Conservation (phyloP, 1,139 yeast genomes). For the Suhomyces terraborum region DNA sequence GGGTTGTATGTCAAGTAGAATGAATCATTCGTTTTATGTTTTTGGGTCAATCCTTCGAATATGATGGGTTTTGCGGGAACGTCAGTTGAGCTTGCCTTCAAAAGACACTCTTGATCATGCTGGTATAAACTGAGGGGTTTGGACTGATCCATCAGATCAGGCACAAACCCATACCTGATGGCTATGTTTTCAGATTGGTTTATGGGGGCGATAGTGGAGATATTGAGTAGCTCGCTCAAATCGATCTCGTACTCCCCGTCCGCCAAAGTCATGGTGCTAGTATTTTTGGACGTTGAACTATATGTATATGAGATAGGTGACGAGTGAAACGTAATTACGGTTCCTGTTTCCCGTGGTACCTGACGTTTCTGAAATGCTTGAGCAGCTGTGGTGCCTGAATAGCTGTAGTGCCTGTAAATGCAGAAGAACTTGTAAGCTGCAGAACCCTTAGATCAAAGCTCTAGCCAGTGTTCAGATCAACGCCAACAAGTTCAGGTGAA, state of each 20-base stretch:
- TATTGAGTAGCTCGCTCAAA: conserved; percentile 29
- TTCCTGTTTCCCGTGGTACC: too few species aligned
- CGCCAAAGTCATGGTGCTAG: conserved; percentile 33
- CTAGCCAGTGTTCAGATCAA: too few species aligned
- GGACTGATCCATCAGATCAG: conserved; percentile 44
- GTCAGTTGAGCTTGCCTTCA: conserved; percentile 32
- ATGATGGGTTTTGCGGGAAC: conserved; percentile 29
- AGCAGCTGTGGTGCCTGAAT: too few species aligned
- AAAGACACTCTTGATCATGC: conserved; percentile 35
- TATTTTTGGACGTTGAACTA: too few species aligned
- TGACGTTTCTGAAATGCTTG: too few species aligned
- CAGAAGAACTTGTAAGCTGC: too few species aligned
- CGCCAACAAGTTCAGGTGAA: too few species aligned
- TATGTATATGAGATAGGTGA: too few species aligned
- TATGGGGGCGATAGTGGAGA: conserved; percentile 16
- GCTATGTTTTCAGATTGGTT: conserved; percentile 32
- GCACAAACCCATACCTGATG: conserved; percentile 46
- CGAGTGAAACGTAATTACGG: too few species aligned
- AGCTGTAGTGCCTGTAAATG: too few species aligned
- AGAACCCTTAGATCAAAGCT: too few species aligned
- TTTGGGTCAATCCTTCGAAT: conserved; percentile 45
- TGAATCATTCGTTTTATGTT: conserved; percentile 31
- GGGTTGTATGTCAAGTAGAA: conserved; percentile 34
- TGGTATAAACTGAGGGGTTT: conserved; percentile 40
- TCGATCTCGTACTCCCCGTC: conserved; percentile 53